A percentile compares a stretch with the other conserved stretches of the same genome.
phyloP scores from a whole-genome alignment of 2,329 filamentous ascomycete genomes.

The Scytalidium lignicola region DNA sequence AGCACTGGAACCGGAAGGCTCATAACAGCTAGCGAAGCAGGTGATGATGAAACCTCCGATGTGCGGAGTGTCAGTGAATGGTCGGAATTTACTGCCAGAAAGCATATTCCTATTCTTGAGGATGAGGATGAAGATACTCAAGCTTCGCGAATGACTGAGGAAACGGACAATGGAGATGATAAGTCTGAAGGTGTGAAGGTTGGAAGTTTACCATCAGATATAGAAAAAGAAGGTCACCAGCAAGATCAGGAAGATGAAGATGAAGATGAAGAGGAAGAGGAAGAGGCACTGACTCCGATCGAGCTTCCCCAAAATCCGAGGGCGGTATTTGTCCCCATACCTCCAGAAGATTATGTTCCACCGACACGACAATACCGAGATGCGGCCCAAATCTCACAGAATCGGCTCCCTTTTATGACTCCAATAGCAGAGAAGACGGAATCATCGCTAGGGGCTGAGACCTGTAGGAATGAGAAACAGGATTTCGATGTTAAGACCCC shows the following conservation, averaged over 20 bases:
- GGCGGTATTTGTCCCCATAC: slow-evolving; percentile 70
- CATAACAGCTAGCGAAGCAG: slow-evolving; percentile 54
- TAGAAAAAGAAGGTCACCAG: slow-evolving; percentile 32
- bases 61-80: slow-evolving; percentile 70
- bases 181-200: slow-evolving; percentile 25
- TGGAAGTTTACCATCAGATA: slow-evolving; percentile 24
- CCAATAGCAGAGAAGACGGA: slow-evolving; percentile 96
- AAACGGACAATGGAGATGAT: slow-evolving; percentile 27
- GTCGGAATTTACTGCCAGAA: slow-evolving; percentile 79
- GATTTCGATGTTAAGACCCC: slow-evolving; percentile 71
- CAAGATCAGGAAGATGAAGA: slow-evolving; percentile 28
- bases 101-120: slow-evolving; percentile 55
- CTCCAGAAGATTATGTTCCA: slow-evolving; percentile 81
- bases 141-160: slow-evolving; percentile 36
- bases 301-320: slow-evolving; percentile 35
- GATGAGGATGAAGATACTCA: slow-evolving; percentile 33
- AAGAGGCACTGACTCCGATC: slow-evolving; percentile 42
- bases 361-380: slow-evolving; percentile 78
- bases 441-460: slow-evolving; percentile 68
- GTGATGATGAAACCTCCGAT: slow-evolving; percentile 45
- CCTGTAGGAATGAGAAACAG: slow-evolving; percentile 50
- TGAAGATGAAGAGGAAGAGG: slow-evolving; percentile 29
- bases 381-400: slow-evolving; percentile 74
- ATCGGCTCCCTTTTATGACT: slow-evolving; percentile 95
- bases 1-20: slow-evolving; percentile 75